Evolutionary conservation across 2,329 filamentous ascomycete species (phyloP), one percentile per base, ranked within the genome.

Genomic region (Pseudomassariella vexata): DNA sequence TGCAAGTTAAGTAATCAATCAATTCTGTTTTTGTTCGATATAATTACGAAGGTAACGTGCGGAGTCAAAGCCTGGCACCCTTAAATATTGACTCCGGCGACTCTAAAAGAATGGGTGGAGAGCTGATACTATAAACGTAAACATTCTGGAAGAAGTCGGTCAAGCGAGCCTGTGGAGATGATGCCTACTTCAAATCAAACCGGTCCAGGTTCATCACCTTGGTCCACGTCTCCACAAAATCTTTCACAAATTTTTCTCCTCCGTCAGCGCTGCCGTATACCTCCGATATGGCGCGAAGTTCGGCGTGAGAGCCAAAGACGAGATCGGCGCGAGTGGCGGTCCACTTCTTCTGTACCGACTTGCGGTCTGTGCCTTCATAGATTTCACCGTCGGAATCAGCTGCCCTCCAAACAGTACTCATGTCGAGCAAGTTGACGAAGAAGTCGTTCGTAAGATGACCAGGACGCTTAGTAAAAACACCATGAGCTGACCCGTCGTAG

Each of bases 341-440:
- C 77, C 79, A 87, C 64, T 79, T 84, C 64, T 73, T 70, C 29
- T 63, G 48, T 32, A 79, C 79, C 11, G 70, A 73, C 65, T 78
- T 78, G 55, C 76, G 77, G 61, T 85, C 79, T 10, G 60, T 49
- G 21, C 79, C 82, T 39, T 77, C 70, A 56, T 72, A 87, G 30
- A 68, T 34, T 46, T 86, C 81, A 20, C 60, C 53, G 33, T 57
- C 60, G n/a, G 47, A 44, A 36, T 63, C 61, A 23, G 60, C 60
- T 0, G 71, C 48, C 61, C 76, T 76, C 84, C 84, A 88, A 15
- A 60, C 65, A 6, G 72, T 83, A 56, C 59, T 63, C 48, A 70
- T 73, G 49, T 86, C 82, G 16, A 89, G 72, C 2, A 89, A 67
- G 63, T 88, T 87, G 58, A 85, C 72, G 51, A 89, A 89, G 70